Percentiles rank a stretch among this genome's conserved stretches.
These are phyloP conservation scores for Cladophialophora psammophila DNA, from an alignment of 2,329 filamentous ascomycete genomes.

Conservation along the genomic window DNA sequence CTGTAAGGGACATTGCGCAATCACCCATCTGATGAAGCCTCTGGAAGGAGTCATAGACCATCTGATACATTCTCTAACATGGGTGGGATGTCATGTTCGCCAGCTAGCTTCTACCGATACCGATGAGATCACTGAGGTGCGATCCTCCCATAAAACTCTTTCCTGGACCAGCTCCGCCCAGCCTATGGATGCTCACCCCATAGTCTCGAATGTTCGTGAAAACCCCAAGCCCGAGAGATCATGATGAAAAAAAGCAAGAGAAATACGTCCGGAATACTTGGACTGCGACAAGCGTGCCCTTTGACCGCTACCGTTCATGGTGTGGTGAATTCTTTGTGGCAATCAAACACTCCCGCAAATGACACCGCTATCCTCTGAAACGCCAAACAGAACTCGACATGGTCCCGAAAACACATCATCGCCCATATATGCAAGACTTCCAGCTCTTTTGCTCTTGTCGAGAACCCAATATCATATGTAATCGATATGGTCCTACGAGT, in stretches of 20 bases:
- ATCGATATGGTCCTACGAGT: constrained; percentile 55
- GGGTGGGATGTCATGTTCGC: background rate
- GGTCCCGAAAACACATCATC: background rate
- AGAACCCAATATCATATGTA: background rate
- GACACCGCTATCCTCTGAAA: constrained; percentile 5
- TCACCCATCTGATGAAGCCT: background rate
- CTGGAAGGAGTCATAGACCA: background rate
- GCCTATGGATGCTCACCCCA: background rate
- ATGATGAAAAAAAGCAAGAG: constrained; percentile 5
- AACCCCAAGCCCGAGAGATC: constrained; percentile 1
- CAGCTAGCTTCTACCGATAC: background rate
- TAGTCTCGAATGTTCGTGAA: background rate
- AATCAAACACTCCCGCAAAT: background rate
- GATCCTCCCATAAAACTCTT: background rate
- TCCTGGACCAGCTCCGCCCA: background rate
- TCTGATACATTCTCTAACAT: constrained; percentile 6
- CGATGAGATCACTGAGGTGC: background rate
- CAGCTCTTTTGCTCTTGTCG: background rate
- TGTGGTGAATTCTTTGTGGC: background rate
- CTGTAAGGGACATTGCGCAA: background rate
- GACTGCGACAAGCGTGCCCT: background rate
- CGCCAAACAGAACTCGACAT: constrained; percentile 7
- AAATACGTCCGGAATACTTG: constrained; percentile 1
- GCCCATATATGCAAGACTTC: constrained; percentile 10
- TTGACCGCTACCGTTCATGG: background rate